phyloP scores from a whole-genome alignment of 805 yeast genomes.

The Nakazawaea wyomingensis region DNA sequence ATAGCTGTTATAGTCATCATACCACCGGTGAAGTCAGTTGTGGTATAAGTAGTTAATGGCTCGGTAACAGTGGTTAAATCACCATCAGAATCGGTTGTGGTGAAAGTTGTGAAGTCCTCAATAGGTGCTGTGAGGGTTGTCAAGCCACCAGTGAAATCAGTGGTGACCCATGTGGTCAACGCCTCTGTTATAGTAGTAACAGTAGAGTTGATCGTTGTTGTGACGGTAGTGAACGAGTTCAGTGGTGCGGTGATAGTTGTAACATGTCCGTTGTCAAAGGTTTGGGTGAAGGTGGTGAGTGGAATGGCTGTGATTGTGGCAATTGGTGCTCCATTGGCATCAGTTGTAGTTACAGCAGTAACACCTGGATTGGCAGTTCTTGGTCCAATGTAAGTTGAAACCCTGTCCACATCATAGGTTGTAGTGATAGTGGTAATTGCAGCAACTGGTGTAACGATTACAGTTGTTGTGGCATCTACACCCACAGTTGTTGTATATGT shows the following conservation, averaged over 20 bases:
- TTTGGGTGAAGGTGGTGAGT: background rate
- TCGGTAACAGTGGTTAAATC: background rate
- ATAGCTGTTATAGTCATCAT: background rate
- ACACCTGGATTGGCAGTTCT: no score
- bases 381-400: no score
- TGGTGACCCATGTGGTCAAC: background rate
- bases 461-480: no score
- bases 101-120: constrained; percentile 1
- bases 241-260: constrained; percentile 1
- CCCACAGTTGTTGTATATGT: constrained; percentile 4
- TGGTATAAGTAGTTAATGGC: background rate
- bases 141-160: background rate
- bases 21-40: background rate
- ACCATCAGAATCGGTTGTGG: background rate
- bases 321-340: no score
- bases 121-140: constrained; percentile 1
- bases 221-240: background rate
- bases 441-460: no score
- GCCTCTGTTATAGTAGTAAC: background rate
- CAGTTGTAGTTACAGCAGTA: no score
- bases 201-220: background rate
- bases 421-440: no score
- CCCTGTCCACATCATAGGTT: no score
- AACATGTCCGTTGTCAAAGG: background rate
- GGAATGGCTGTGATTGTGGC: constrained; percentile 1